Evolutionary conservation across 306 rosid species (phyloP), one percentile per base, ranked within the genome.

Genomic region (Lathyrus sativus): DNA sequence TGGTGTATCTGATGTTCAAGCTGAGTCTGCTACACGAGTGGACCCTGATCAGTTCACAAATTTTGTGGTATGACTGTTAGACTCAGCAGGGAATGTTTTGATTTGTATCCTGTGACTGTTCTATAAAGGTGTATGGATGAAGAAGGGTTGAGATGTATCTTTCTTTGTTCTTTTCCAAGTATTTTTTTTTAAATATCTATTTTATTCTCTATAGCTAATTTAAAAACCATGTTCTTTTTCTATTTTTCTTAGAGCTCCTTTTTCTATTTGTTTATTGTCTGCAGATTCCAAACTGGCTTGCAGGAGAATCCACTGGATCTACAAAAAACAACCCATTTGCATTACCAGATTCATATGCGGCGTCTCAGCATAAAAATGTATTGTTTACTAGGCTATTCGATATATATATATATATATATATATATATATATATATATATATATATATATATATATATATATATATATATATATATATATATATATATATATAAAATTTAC

Each of bases 201-300:
- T 55, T 41, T 39, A 24, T 55, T 55, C 54, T 22, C 17, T 69
- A 55, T 39, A 28, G 6, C 29, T 24, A 54, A 54, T 54, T 54
- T 54, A 13, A n/a, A 35, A 53, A 39, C 10, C 29, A 19, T 38
- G 15, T 38, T 38, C 19, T 53, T 13, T 53, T 68, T 53, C 28
- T 24, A 33, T 6, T 22, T 39, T 43, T 14, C 17, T n/a, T 26
- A 19, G 12, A 24, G 62, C 18, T 77, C 11, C 26, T 24, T 1
- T 41, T 48, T 11, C 28, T 17, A 9, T 67, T 19, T 15, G 13
- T 12, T 81, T 44, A 69, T 65, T 38, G 29, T 63, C 7, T 64
- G 84, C 87, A 93, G 98, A 88, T 93, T 72, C 98, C 98, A 37
- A 80, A 82, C 78, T 93, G 93, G 95, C 80, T 74, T 78, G 88